Percentiles rank a stretch among this genome's conserved stretches.
phyloP scores from a whole-genome alignment of 306 rosid species.

The Prunus salicina region DNA sequence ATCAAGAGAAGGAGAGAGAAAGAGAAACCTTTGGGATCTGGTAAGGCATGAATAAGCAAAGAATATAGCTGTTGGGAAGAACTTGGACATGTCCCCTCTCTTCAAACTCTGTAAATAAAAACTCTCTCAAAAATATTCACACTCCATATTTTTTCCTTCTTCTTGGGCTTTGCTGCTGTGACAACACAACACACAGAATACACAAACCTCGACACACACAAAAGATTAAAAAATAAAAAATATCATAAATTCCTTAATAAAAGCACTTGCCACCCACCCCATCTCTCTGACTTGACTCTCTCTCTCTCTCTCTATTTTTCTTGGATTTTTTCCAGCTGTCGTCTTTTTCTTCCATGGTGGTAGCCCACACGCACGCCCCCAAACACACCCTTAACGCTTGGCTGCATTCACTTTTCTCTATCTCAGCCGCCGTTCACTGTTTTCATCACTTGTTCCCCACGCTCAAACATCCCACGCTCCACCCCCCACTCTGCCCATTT shows the following conservation, averaged over 20 bases:
- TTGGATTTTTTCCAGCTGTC: not conserved
- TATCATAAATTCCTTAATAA: not conserved
- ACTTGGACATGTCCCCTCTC: conserved; percentile 61
- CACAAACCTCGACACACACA: not conserved
- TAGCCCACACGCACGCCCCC: conserved; percentile 35
- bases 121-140: not conserved
- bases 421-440: conserved; percentile 70
- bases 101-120: conserved; percentile 32
- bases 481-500: not conserved
- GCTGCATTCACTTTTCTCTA: conserved; percentile 27
- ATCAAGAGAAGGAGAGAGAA: not conserved
- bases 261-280: conserved; percentile 20
- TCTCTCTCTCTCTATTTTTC: conserved; percentile 6
- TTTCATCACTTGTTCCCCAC: conserved; percentile 17
- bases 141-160: not conserved
- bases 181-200: conserved; percentile 8
- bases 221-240: not conserved
- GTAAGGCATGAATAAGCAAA: conserved; percentile 49
- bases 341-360: conserved; percentile 12
- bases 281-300: not conserved
- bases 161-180: conserved; percentile 27
- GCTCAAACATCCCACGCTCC: not conserved
- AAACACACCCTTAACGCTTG: conserved; percentile 40
- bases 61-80: conserved; percentile 51
- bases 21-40: conserved; percentile 59